Percentiles rank a stretch among this genome's conserved stretches.
These are phyloP conservation scores for Knoxia roxburghii DNA, from an alignment of 257 asterid genomes.

Conservation along the genomic window DNA sequence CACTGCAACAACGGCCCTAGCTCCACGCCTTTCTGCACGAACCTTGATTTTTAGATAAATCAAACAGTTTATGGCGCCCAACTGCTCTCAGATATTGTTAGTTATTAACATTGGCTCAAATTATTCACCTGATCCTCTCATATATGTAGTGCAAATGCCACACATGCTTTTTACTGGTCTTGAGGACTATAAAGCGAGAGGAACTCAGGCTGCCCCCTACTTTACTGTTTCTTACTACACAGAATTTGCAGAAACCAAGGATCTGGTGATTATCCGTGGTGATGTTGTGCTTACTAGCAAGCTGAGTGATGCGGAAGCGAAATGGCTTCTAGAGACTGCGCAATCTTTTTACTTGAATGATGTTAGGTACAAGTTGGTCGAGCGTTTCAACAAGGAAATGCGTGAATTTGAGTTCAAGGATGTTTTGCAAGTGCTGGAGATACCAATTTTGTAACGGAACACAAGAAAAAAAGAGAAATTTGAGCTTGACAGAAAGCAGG, in stretches of 20 bases:
- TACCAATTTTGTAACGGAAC: conserved; percentile 60
- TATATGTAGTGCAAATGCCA: conserved; percentile 75
- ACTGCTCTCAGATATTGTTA: not conserved
- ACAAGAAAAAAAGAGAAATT: too few relatives aligned
- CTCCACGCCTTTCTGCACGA: not conserved
- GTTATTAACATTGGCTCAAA: not conserved
- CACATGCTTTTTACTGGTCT: conserved; percentile 93
- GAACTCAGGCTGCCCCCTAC: conserved; percentile 95
- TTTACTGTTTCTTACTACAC: conserved; percentile 66
- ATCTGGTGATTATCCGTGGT: conserved; percentile 78
- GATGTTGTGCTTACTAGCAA: conserved; percentile 87
- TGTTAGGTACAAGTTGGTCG: conserved; percentile 77
- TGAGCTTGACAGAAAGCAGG: too few relatives aligned
- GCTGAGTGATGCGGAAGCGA: conserved; percentile 75
- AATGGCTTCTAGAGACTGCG: conserved; percentile 82
- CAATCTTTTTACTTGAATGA: conserved; percentile 86
- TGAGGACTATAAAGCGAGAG: conserved; percentile 92
- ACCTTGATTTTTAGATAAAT: not conserved
- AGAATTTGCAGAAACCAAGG: conserved; percentile 85
- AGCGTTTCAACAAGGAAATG: conserved; percentile 73
- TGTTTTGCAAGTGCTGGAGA: conserved; percentile 68
- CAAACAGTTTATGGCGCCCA: not conserved
- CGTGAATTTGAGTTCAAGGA: conserved; percentile 88
- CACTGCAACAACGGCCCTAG: not conserved
- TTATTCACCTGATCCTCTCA: conserved; percentile 8